Evolutionary conservation across 345 rosid species (phyloP), one percentile per base, ranked within the genome.

Genomic region (Moricandia arvensis): DNA sequence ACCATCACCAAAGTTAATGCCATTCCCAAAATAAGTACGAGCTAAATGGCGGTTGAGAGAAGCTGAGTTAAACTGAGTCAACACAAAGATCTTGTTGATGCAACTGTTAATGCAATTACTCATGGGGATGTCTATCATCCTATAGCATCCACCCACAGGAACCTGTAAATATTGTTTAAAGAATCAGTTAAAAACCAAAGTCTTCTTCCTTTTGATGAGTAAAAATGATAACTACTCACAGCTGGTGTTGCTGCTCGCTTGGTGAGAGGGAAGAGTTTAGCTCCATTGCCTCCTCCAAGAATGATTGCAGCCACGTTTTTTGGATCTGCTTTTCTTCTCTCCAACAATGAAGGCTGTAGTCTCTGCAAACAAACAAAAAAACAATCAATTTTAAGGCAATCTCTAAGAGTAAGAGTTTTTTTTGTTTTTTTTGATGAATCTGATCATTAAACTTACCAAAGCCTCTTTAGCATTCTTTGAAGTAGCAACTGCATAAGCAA

Each of bases 41-140:
- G 98, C 93, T 68, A 94, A 66, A 77, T 94, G 96, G 62, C 97
- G 91, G 75, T 94, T 91, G 58, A 94, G 98, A 74, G 98, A 89
- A 74, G 98, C 87, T 0, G 98, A 94, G 70, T 94, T 91, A 87
- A 90, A 94, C 79, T 94, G 98, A 57, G 98, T 94, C 71, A 94
- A 68, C 41, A 94, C 97, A 29, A 90, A 94, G 6, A 94, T 90
- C 88, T 94, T 94, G 92, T 91, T 90, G 69, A 94, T 86, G 78
- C 91, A 89, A 75, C 96, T 88, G 86, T 94, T 94, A 81, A 94
- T 86, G 85, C 96, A 89, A 79, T 94, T 94, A 84, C 98, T 94
- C 98, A 94, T 94, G 2, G 98, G 98, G 41, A 94, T 87, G 69
- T 94, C 98, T 45, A 94, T 94, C 61, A 94, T 90, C 85, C 85